Percentiles rank a stretch among this genome's conserved stretches.
These are phyloP conservation scores for Fraxinus ornus DNA, from an alignment of 305 asterid species.

Conservation along the genomic window DNA sequence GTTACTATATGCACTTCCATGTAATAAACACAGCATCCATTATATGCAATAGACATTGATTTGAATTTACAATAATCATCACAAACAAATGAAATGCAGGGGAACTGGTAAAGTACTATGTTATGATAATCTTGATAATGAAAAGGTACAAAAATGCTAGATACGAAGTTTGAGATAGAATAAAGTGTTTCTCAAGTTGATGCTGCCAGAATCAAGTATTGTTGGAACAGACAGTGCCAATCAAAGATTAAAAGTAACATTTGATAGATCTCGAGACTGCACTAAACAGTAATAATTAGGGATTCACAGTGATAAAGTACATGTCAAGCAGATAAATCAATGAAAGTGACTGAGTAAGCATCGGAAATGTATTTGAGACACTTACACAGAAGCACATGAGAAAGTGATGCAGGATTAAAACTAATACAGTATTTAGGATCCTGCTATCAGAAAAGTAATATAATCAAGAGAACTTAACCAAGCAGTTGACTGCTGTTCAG, in stretches of 20 bases:
- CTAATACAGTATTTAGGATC: neutral
- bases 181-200: neutral
- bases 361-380: conserved; percentile 1
- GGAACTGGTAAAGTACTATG: neutral
- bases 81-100: conserved; percentile 11
- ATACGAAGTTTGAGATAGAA: neutral
- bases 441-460: neutral
- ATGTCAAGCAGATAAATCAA: conserved; percentile 6
- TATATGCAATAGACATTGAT: conserved; percentile 12
- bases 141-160: conserved; percentile 17
- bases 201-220: neutral
- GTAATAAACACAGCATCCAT: conserved; percentile 15
- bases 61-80: conserved; percentile 9
- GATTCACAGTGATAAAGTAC: neutral
- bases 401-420: neutral
- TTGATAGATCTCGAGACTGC: neutral
- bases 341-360: neutral
- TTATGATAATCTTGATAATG: neutral
- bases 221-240: neutral
- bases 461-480: neutral
- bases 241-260: neutral
- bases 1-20: conserved; percentile 1
- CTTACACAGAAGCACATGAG: neutral
- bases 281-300: neutral
- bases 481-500: neutral